These are phyloP conservation scores for Dactylellina haptotyla DNA, from an alignment of 2,329 filamentous ascomycete species.

Conservation along the genomic window DNA sequence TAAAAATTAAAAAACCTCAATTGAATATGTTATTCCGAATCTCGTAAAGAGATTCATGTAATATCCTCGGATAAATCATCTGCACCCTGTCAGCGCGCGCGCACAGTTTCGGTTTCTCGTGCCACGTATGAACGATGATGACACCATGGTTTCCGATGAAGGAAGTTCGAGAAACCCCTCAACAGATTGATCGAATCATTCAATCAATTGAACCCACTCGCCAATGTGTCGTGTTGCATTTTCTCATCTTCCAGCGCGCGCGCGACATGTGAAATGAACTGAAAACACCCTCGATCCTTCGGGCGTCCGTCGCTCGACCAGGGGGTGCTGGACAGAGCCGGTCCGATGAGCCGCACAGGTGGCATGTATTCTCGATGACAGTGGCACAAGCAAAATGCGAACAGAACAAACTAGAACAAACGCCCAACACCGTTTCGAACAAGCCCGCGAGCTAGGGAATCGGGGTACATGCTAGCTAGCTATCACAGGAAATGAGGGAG, in stretches of 20 bases:
- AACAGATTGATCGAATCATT: no score
- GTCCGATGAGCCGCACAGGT: slow-evolving; percentile 46
- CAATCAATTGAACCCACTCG: slow-evolving; percentile 7
- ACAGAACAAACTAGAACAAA: no score
- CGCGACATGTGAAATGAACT: no score
- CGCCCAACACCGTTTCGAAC: no score
- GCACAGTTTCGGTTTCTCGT: slow-evolving; percentile 22
- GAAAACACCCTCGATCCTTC: neutral
- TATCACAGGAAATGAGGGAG: no score
- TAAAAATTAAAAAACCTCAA: slow-evolving; percentile 54
- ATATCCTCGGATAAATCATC: slow-evolving; percentile 9
- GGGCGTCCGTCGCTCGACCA: slow-evolving; percentile 1
- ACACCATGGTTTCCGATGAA: no score
- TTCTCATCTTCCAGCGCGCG: no score
- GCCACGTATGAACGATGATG: slow-evolving; percentile 33
- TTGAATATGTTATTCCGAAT: slow-evolving; percentile 52
- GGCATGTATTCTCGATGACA: no score
- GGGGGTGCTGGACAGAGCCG: slow-evolving; percentile 26
- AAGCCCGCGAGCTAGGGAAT: no score
- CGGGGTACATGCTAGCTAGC: no score
- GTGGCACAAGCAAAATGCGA: no score
- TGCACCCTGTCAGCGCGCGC: neutral
- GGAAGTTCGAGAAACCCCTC: neutral
- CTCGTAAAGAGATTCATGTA: slow-evolving; percentile 22
- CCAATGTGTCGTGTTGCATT: slow-evolving; percentile 36